phyloP scores from a whole-genome alignment of 129 eudicot species.

The Calendula officinalis region DNA sequence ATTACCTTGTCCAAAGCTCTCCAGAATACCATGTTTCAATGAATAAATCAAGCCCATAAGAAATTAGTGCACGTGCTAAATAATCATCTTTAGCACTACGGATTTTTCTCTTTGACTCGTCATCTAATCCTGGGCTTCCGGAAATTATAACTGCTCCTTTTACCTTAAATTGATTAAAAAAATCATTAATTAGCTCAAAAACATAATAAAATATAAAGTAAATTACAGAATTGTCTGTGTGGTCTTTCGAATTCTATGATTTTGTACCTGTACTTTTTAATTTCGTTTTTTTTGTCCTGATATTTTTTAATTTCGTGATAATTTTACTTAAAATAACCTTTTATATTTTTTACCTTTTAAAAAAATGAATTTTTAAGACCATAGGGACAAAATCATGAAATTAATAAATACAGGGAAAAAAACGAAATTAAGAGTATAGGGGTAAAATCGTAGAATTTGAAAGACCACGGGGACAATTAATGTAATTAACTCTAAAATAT shows the following conservation, averaged over 20 bases:
- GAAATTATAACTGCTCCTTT: constrained; percentile 69
- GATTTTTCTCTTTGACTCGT: constrained; percentile 46
- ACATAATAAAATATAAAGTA: too few relatives aligned
- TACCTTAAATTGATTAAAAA: constrained; percentile 35
- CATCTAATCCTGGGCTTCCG: constrained; percentile 91
- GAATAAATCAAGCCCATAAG: constrained; percentile 66
- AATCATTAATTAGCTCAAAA: too few relatives aligned
- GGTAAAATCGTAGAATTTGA: neutral
- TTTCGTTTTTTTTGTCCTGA: too few relatives aligned
- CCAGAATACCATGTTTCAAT: constrained; percentile 71
- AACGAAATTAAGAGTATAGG: neutral
- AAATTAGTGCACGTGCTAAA: constrained; percentile 50
- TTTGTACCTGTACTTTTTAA: too few relatives aligned
- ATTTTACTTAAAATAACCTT: too few relatives aligned
- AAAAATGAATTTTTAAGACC: too few relatives aligned
- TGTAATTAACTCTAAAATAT: neutral
- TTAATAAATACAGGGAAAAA: neutral
- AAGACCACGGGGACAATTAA: neutral
- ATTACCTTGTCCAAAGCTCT: constrained; percentile 80
- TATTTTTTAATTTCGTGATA: too few relatives aligned
- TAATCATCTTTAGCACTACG: constrained; percentile 75
- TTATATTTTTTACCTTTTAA: too few relatives aligned
- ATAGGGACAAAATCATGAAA: too few relatives aligned
- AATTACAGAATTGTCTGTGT: too few relatives aligned
- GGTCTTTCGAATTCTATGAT: too few relatives aligned